Evolutionary conservation across 2,329 filamentous ascomycete species (phyloP), one percentile per base, ranked within the genome.

Genomic region (Dactylellina drechsleri): DNA sequence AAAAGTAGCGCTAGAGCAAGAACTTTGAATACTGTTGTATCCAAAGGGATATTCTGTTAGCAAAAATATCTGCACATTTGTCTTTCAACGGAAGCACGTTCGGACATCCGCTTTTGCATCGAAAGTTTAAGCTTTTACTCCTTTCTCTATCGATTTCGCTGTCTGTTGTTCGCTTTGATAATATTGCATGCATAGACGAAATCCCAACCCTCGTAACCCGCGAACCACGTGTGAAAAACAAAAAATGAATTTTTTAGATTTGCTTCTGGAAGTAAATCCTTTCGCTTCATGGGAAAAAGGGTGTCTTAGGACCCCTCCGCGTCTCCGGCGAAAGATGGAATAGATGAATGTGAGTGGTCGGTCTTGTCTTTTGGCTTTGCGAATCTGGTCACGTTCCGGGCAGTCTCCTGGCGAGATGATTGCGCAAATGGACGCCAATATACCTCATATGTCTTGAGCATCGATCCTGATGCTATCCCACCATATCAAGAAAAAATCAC

Each of bases 361-460:
- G 31, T 36, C 31, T 5, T 36, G 31, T 36, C 10, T 36, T 36
- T 36, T 1, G 31, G 31, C 31, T 36, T 10, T 36, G 31, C 31
- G 6, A 36, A 36, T 36, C 10, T 36, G 47, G 47, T 52, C 47
- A 52, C 47, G 47, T 52, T 52, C 47, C 13, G 47, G 47, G n/a
- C 12, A 52, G 47, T 52, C 47, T 52, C 47, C 47, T 52, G 47
- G 47, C 47, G 18, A 23, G 47, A 13, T 52, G n/a, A 52, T 52
- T 52, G 47, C 47, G 47, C 47, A 52, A 3, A 52, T 23, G 47
- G n/a, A 18, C 47, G 47, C 47, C 47, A n/a, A 52, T 52, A 52
- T 52, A 52, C 47, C 47, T 20, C 20, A 20, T 18, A 52, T 52
- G 18, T 52, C 12, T 52, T 52, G 15, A 36, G 10, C 31, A 47